A percentile compares a stretch with the other conserved stretches of the same genome.
Evolutionary conservation across 352 stramenopile genomes (phyloP).

Genomic region (Globisporangium takayamanum): DNA sequence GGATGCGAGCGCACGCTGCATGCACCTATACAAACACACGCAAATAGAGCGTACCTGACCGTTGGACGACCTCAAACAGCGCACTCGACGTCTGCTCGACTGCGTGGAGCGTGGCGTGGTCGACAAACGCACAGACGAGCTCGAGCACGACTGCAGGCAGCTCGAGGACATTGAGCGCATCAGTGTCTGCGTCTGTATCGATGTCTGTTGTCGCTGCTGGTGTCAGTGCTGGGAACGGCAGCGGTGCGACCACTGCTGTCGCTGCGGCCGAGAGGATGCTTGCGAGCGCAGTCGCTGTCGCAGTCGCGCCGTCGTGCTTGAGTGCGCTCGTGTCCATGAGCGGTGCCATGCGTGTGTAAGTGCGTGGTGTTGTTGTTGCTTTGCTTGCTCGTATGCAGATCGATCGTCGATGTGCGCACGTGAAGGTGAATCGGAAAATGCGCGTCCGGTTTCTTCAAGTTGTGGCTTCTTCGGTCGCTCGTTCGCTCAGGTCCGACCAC

Average conservation of each 20-base stretch:
- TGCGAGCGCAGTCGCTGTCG: not conserved
- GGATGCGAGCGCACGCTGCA: not conserved
- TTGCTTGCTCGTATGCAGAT: too few relatives aligned
- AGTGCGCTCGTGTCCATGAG: slow-evolving; percentile 14
- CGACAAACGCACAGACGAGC: slow-evolving; percentile 47
- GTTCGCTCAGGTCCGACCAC: too few relatives aligned
- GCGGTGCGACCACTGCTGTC: slow-evolving; percentile 4
- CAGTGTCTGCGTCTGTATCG: not conserved
- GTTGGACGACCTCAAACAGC: slow-evolving; percentile 28
- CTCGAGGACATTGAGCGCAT: slow-evolving; percentile 12
- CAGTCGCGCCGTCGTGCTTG: slow-evolving; percentile 8
- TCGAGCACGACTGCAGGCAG: slow-evolving; percentile 41
- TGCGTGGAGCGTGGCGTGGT: slow-evolving; percentile 46
- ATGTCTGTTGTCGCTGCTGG: not conserved
- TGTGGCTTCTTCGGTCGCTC: too few relatives aligned
- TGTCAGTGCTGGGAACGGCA: slow-evolving; percentile 8
- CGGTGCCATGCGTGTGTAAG: slow-evolving; percentile 8
- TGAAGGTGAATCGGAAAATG: too few relatives aligned
- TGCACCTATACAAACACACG: slow-evolving; percentile 5
- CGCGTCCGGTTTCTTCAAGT: too few relatives aligned
- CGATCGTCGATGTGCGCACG: too few relatives aligned
- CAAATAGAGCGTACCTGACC: slow-evolving; percentile 25
- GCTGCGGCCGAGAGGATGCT: slow-evolving; percentile 5
- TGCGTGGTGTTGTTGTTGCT: not conserved
- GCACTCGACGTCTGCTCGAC: slow-evolving; percentile 33